phyloP scores from a whole-genome alignment of 164 flowering plant species.

The Pachysandra terminalis region DNA sequence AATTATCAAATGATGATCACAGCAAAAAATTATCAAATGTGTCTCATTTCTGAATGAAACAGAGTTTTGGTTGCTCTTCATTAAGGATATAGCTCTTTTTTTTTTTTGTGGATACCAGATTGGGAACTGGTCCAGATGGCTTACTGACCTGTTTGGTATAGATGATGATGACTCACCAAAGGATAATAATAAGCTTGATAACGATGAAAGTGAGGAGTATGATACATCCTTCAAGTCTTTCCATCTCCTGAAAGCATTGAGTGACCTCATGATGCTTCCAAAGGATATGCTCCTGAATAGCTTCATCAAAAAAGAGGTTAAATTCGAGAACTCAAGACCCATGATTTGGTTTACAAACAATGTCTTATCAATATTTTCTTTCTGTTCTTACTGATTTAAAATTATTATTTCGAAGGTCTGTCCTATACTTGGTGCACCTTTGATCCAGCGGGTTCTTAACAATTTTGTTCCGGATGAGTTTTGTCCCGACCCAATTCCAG shows the following conservation, averaged over 20 bases:
- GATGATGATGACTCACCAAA: constrained; percentile 49
- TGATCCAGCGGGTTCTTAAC: constrained; percentile 69
- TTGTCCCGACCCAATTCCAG: constrained; percentile 83
- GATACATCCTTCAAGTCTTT: constrained; percentile 62
- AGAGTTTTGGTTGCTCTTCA: neutral
- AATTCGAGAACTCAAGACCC: constrained; percentile 2
- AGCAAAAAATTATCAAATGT: neutral
- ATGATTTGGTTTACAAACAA: constrained; percentile 1
- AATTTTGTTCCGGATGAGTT: constrained; percentile 86
- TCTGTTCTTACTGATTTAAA: neutral
- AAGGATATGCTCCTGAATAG: constrained; percentile 69
- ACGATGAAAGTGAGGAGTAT: constrained; percentile 24
- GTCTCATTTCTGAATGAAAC: neutral
- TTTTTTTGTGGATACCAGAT: constrained; percentile 36
- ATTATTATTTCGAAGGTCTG: constrained; percentile 55
- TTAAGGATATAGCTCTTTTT: constrained; percentile 1
- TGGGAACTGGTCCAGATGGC: constrained; percentile 95
- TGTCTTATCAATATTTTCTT: neutral
- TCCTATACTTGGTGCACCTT: constrained; percentile 64
- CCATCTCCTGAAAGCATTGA: constrained; percentile 78
- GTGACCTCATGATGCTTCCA: constrained; percentile 98
- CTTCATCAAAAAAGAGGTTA: constrained; percentile 80
- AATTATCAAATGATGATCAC: neutral
- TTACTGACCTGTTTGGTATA: constrained; percentile 68
- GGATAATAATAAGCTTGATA: constrained; percentile 23